These are phyloP conservation scores for Marchantia paleacea DNA, from an alignment of 225 moss, liverwort and hornwort genomes.

Conservation along the genomic window DNA sequence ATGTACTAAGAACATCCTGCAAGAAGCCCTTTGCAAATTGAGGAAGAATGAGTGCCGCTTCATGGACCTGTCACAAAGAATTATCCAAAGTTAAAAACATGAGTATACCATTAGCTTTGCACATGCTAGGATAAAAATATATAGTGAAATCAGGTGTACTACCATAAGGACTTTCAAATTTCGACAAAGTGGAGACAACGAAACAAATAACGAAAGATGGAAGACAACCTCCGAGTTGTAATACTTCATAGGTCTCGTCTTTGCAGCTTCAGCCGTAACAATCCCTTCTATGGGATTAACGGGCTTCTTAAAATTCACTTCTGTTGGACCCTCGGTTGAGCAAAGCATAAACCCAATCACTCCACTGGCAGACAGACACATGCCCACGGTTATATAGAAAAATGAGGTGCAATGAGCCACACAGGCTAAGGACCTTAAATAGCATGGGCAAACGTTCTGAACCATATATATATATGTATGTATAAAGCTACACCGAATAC, in stretches of 20 bases:
- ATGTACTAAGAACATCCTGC: conserved; percentile 9
- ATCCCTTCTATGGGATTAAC: conserved; percentile 54
- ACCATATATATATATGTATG: no score
- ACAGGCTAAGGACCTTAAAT: not conserved
- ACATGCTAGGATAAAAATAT: no score
- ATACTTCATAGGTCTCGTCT: conserved; percentile 55
- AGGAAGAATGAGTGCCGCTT: conserved; percentile 37
- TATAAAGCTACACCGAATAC: no score
- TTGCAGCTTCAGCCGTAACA: conserved; percentile 39
- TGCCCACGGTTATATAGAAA: not conserved
- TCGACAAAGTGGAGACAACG: no score
- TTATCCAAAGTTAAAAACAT: not conserved
- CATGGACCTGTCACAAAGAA: conserved; percentile 30
- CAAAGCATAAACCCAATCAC: conserved; percentile 98
- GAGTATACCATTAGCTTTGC: no score
- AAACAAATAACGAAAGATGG: not conserved
- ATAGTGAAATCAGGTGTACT: not conserved
- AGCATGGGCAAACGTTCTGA: not conserved
- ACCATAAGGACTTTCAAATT: no score
- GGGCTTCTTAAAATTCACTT: conserved; percentile 59
- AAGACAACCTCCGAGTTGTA: conserved; percentile 62
- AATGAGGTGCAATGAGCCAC: not conserved
- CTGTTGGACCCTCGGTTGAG: conserved; percentile 72
- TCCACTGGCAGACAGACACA: conserved; percentile 51
- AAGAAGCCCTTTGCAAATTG: conserved; percentile 35